Percentiles rank a stretch among this genome's conserved stretches.
Evolutionary conservation across 371 early-diverging fungal species (phyloP).

Genomic region (Rhizopus stolonifer): DNA sequence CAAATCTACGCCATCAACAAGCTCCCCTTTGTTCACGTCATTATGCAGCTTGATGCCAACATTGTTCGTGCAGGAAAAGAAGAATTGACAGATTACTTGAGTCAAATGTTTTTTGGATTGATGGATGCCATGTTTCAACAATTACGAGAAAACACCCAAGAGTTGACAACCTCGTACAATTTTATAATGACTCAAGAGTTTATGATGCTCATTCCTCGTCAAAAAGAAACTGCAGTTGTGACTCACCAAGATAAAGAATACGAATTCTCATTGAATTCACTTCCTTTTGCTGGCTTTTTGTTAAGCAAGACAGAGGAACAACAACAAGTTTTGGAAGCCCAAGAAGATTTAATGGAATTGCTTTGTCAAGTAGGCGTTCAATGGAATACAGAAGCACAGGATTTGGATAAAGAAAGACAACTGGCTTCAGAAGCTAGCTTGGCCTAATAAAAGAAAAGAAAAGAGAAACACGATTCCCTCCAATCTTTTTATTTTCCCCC

Average conservation of each 20-base stretch:
- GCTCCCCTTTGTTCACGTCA: constrained; percentile 48
- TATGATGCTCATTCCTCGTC: constrained; percentile 72
- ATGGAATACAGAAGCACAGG: constrained; percentile 22
- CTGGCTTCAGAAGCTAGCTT: constrained; percentile 11
- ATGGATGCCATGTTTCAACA: constrained; percentile 53
- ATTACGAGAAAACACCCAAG: constrained; percentile 33
- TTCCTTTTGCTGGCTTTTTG: constrained; percentile 72
- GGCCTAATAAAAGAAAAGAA: constrained; percentile 8
- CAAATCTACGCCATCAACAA: constrained; percentile 46
- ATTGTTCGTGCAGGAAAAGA: constrained; percentile 27
- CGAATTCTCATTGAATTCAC: constrained; percentile 59
- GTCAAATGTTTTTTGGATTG: constrained; percentile 50
- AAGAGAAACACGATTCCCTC: background rate
- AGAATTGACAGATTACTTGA: constrained; percentile 39
- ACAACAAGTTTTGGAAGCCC: constrained; percentile 41
- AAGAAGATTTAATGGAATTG: constrained; percentile 38
- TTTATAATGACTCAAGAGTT: constrained; percentile 69
- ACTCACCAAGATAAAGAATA: constrained; percentile 22
- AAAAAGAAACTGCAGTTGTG: constrained; percentile 37
- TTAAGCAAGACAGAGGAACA: constrained; percentile 60
- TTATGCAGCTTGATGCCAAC: constrained; percentile 38
- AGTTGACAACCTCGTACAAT: constrained; percentile 53
- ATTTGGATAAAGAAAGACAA: constrained; percentile 16
- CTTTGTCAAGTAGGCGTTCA: constrained; percentile 27
- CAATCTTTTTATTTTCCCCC: background rate